These are phyloP conservation scores for Primulina huaijiensis DNA, from an alignment of 257 asterid species.

Conservation along the genomic window DNA sequence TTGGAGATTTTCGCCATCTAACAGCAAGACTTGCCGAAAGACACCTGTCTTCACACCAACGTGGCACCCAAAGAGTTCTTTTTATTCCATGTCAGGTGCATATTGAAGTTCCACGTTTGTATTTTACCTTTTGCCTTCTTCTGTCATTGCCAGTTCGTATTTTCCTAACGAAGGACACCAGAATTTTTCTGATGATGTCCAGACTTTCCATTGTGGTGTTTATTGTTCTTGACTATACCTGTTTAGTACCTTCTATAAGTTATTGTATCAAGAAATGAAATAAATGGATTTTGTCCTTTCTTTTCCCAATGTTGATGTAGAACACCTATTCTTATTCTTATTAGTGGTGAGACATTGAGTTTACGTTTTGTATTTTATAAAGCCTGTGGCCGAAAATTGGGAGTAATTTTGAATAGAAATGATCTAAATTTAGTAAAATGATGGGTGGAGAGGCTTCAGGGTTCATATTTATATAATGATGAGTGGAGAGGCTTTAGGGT, in stretches of 20 bases:
- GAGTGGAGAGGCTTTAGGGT: no score
- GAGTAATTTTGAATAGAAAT: neutral
- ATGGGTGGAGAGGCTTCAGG: constrained; percentile 7
- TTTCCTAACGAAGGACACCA: neutral
- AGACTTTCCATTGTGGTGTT: neutral
- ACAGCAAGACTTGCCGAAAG: constrained; percentile 74
- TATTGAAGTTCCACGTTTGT: neutral
- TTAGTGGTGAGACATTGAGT: neutral
- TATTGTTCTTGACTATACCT: neutral
- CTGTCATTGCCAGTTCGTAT: neutral
- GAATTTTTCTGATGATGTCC: neutral
- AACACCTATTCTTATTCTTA: neutral
- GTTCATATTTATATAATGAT: neutral
- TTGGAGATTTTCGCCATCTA: constrained; percentile 72
- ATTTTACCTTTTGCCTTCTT: constrained; percentile 10
- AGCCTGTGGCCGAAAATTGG: neutral
- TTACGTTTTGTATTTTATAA: neutral
- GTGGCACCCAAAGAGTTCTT: constrained; percentile 79
- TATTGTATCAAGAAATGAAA: no score
- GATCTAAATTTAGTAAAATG: constrained; percentile 3
- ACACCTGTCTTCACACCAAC: constrained; percentile 90
- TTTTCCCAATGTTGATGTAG: neutral
- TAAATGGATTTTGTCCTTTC: no score
- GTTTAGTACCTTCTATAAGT: constrained; percentile 2
- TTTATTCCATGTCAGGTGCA: constrained; percentile 95